Percentiles rank a stretch among this genome's conserved stretches.
Conservation (phyloP, 2,329 filamentous ascomycete species). For the Metarhizium album region DNA sequence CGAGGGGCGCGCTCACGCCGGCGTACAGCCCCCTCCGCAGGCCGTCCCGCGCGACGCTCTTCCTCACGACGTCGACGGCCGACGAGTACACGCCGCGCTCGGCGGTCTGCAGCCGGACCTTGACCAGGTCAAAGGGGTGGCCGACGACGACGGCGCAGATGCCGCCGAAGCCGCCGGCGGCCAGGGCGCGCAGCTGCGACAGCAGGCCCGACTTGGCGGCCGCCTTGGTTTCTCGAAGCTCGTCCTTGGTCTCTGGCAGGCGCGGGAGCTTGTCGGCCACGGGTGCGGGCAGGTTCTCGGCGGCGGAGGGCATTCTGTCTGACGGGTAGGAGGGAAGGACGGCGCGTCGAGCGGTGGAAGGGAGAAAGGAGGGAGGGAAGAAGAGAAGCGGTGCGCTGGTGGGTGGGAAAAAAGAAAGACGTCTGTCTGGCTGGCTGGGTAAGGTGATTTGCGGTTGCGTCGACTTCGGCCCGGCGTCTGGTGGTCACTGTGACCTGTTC, state of each 20-base stretch:
- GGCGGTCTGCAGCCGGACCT: conserved; percentile 92
- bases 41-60: conserved; percentile 80
- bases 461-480: background rate
- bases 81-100: conserved; percentile 85
- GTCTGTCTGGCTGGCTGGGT: background rate
- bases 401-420: background rate
- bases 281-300: conserved; percentile 14
- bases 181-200: conserved; percentile 64
- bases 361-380: background rate
- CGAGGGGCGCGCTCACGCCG: conserved; percentile 88
- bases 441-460: background rate
- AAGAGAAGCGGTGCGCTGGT: background rate
- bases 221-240: conserved; percentile 30
- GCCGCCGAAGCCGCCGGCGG: conserved; percentile 84
- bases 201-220: conserved; percentile 25
- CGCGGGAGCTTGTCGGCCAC: conserved; percentile 34
- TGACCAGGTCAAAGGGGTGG: conserved; percentile 95
- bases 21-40: conserved; percentile 76
- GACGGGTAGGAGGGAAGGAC: conserved; percentile 8
- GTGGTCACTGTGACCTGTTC: too few species aligned
- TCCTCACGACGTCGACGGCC: conserved; percentile 84
- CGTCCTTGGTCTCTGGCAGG: conserved; percentile 28
- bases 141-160: conserved; percentile 89
- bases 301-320: conserved; percentile 12
- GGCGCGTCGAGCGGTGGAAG: background rate